These are phyloP conservation scores for Dissoconium aciculare DNA, from an alignment of 2,329 filamentous ascomycete genomes.

Conservation along the genomic window DNA sequence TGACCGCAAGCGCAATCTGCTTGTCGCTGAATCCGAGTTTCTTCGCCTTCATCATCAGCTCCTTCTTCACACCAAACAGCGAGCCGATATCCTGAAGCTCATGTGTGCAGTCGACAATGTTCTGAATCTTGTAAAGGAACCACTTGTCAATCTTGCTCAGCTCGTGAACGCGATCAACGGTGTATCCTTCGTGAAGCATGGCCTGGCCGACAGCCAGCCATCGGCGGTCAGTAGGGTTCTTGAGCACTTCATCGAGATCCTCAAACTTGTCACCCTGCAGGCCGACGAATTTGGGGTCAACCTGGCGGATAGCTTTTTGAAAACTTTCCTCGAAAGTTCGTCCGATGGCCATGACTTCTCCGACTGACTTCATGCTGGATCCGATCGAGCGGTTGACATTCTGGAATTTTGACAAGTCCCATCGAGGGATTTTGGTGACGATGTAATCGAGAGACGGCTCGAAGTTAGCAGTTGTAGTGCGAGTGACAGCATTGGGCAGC, in stretches of 20 bases:
- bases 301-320: slow-evolving; percentile 95
- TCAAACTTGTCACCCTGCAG: slow-evolving; percentile 95
- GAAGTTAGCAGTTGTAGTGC: slow-evolving; percentile 97
- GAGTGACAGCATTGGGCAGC: slow-evolving; percentile 93
- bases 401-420: slow-evolving; percentile 98
- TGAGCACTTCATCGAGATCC: slow-evolving; percentile 74
- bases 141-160: slow-evolving; percentile 98
- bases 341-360: slow-evolving; percentile 98
- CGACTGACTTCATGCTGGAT: slow-evolving; percentile 96
- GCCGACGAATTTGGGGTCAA: slow-evolving; percentile 80
- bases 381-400: slow-evolving; percentile 96
- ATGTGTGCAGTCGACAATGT: slow-evolving; percentile 80
- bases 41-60: slow-evolving; percentile 81
- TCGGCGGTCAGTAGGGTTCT: slow-evolving; percentile 87
- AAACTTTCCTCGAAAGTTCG: slow-evolving; percentile 98
- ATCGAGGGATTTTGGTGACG: slow-evolving; percentile 95
- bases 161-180: slow-evolving; percentile 80
- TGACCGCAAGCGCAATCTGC: slow-evolving; percentile 79
- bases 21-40: slow-evolving; percentile 95
- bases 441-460: slow-evolving; percentile 96
- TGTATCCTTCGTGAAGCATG: slow-evolving; percentile 93
- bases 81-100: slow-evolving; percentile 74
- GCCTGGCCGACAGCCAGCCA: slow-evolving; percentile 97
- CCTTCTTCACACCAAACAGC: slow-evolving; percentile 72
- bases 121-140: slow-evolving; percentile 97